Base-by-base conservation (phyloP, 768 basidiomycete species). In the Sarcodon sp. region DNA sequence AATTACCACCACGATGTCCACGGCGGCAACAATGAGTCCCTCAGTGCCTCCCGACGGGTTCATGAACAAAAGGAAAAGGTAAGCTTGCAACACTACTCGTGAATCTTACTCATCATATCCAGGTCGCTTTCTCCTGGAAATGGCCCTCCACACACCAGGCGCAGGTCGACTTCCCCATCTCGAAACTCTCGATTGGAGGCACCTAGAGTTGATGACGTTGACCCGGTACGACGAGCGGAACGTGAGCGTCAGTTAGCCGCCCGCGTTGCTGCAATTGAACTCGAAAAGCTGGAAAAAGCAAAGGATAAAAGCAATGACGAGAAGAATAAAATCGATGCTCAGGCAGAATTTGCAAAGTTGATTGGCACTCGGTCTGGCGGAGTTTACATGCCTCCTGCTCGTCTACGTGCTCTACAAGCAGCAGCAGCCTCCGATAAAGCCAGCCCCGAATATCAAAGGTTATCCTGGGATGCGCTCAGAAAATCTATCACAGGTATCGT, bases 401-500 rank as follows among this genome's bases (percentile, higher is more conserved):
- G 93, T 21, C 69, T 98, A 35, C 77, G 92, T 43, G 92, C 91
- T 0, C 73, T 99, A 64, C 91, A 93, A 57, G 83, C 77, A 39
- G 87, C 84, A 32, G 89, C 90, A 7, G 66, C 78, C 6, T 66
- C 73, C 52, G 89, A 96, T 70, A 93, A 93, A 68, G 69, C 72
- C 43, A 85, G 86, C 50, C 57, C 82, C 15, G 93, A 96, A 66
- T 98, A 87, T 65, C 96, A 99, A 65, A 77, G 96, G 8, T 67
- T 99, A 50, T 87, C 90, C 8, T 99, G 96, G 96, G 96, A 99
- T 59, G 96, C 96, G 1, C 68, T 99, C 51, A 82, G 93, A 61
- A 99, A 99, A 67, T 88, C 85, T 45, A 87, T 99, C 59, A 98
- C 96, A 31, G 96, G 96, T 90, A 85, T 98, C 56, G 94, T 98